These are phyloP conservation scores for Cyberlindnera euphorbiae DNA, from an alignment of 805 yeast species.

Conservation along the genomic window DNA sequence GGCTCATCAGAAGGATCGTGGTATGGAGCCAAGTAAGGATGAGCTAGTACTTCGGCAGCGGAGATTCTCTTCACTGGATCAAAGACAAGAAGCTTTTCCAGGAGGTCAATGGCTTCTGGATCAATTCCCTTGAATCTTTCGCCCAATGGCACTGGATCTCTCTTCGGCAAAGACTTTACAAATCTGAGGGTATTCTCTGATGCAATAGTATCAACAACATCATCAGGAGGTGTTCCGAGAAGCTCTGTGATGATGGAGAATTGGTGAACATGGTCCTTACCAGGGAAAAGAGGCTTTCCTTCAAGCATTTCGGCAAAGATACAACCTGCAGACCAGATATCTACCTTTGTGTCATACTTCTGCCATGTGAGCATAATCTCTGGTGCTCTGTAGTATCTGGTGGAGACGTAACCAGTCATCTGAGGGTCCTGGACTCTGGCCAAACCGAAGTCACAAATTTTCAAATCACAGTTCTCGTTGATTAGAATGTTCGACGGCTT, in stretches of 20 bases:
- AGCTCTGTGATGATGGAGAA: constrained; percentile 94
- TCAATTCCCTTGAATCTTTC: constrained; percentile 77
- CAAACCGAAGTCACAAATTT: constrained; percentile 90
- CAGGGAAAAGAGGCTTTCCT: constrained; percentile 95
- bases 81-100: constrained; percentile 87
- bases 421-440: constrained; percentile 98
- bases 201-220: constrained; percentile 93
- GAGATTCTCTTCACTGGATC: constrained; percentile 93
- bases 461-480: constrained; percentile 86
- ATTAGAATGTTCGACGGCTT: constrained; percentile 82
- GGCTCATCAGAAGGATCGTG: constrained; percentile 99
- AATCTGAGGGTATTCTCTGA: constrained; percentile 92
- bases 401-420: constrained; percentile 97
- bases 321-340: constrained; percentile 97
- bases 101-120: constrained; percentile 81
- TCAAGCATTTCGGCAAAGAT: constrained; percentile 97
- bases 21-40: constrained; percentile 89
- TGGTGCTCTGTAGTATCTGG: constrained; percentile 95
- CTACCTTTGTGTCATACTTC: constrained; percentile 93
- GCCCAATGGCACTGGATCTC: constrained; percentile 85
- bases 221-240: constrained; percentile 93
- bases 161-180: constrained; percentile 87
- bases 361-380: constrained; percentile 99
- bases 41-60: constrained; percentile 85
- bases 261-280: constrained; percentile 97